Base-by-base conservation (phyloP, 2,329 filamentous ascomycete species). In the Drechmeria coniospora region DNA sequence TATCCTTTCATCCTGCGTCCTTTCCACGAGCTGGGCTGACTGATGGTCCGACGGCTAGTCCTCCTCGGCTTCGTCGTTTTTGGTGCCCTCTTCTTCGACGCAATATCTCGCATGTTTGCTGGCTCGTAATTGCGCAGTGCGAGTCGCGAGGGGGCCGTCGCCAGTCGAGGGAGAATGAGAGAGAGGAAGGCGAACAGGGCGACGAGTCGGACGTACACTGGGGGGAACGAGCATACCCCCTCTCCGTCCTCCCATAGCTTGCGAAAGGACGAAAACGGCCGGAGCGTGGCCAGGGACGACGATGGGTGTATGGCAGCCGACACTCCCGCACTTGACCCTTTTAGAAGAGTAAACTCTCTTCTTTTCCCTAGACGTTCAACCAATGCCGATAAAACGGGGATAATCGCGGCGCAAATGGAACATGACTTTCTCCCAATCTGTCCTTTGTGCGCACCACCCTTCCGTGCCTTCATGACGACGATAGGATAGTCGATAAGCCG, bases 11-110 rank as follows among this genome's bases (percentile, higher is more conserved):
- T 20, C 10, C 18, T 20, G 18, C 18, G 7, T 20, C 18, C 10
- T 10, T 20, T 10, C 18, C 18, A 7, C 18, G n/a, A n/a, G n/a
- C n/a, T n/a, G n/a, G n/a, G n/a, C 9, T 21, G 20, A 11, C 20
- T 21, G 10, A 21, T 21, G 20, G 10, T 5, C 10, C 5, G 10
- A 6, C 20, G 10, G 9, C 10, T 21, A 74, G 69, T 43, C 16
- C 33, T 75, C 25, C 65, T 75, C 38, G 68, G 47, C 20, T 75
- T 75, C 46, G 54, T 74, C 43, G 53, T 75, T 41, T 67, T 74
- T 35, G 70, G 70, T 34, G 69, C 70, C 21, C 54, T 74, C 16
- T 36, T 72, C 39, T 70, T 73, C 44, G 68, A 74, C 49, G 51
- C 59, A 29, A 40, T 73, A 35, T 62, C 65, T 23, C 64, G 65